phyloP scores from a whole-genome alignment of 169 alveolate genomes.

The Plasmodium falciparum region DNA sequence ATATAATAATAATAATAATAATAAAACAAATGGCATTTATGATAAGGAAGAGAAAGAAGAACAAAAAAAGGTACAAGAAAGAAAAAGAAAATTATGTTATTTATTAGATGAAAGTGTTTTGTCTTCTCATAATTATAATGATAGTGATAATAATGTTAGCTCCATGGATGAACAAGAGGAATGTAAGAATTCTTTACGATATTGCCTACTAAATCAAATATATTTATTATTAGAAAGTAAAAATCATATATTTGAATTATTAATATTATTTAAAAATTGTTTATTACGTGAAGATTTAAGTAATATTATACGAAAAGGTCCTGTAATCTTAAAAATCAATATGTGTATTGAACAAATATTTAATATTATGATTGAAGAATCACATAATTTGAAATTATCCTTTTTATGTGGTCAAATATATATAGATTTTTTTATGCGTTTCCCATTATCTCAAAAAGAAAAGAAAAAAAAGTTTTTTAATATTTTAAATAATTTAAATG shows the following conservation, averaged over 20 bases:
- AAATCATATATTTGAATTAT: conserved; percentile 57
- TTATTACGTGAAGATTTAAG: conserved; percentile 56
- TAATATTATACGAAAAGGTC: conserved; percentile 23
- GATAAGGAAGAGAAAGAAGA: background rate
- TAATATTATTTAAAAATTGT: conserved; percentile 60
- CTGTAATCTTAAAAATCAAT: conserved; percentile 45
- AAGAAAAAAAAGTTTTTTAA: conserved; percentile 52
- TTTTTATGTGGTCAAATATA: conserved; percentile 77
- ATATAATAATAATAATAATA: background rate
- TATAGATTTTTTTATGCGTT: conserved; percentile 63
- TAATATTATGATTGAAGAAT: conserved; percentile 68
- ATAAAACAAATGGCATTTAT: background rate
- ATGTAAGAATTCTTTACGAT: conserved; percentile 34
- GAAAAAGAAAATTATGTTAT: conserved; percentile 33
- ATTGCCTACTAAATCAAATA: conserved; percentile 60
- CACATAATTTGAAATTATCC: conserved; percentile 67
- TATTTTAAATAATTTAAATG: conserved; percentile 57
- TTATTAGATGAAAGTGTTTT: conserved; percentile 39
- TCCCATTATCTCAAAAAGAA: conserved; percentile 61
- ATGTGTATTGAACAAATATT: conserved; percentile 66
- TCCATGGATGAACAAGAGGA: conserved; percentile 14
- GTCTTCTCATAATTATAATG: conserved; percentile 11
- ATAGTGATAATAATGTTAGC: background rate
- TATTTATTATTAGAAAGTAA: conserved; percentile 59
- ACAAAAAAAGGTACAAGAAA: background rate